Conservation (phyloP, 768 basidiomycete species). For the Xerocomus brunneocitrinus region DNA sequence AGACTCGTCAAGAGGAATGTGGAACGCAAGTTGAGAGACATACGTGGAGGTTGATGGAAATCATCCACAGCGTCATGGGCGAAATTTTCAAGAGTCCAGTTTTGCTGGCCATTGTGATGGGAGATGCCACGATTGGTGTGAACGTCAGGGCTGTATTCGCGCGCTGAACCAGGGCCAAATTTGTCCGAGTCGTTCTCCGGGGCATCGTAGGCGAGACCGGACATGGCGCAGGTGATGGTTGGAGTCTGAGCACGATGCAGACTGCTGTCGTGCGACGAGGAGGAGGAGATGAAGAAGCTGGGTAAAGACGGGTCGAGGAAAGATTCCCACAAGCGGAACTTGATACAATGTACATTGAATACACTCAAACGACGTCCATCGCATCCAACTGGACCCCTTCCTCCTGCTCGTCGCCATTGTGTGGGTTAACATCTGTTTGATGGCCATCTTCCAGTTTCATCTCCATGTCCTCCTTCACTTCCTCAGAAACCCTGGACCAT, state of each 20-base stretch:
- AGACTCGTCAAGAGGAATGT: constrained; percentile 5
- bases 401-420: constrained; percentile 2
- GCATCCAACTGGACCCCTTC: too few species aligned
- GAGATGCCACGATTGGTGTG: not conserved
- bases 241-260: not conserved
- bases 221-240: constrained; percentile 17
- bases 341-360: not conserved
- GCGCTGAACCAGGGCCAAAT: constrained; percentile 4
- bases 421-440: constrained; percentile 4
- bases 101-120: constrained; percentile 6
- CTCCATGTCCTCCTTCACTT: constrained; percentile 20
- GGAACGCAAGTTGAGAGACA: constrained; percentile 5
- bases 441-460: constrained; percentile 27
- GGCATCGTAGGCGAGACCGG: constrained; percentile 27
- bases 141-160: constrained; percentile 4
- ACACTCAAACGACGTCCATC: constrained; percentile 5
- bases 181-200: constrained; percentile 15
- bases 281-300: not conserved
- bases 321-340: not conserved
- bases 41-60: constrained; percentile 22
- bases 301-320: not conserved
- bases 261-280: not conserved
- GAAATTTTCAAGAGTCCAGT: constrained; percentile 1
- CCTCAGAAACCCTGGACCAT: constrained; percentile 36
- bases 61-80: constrained; percentile 9